These are phyloP conservation scores for Quercus rubra DNA, from an alignment of 306 rosid species.

Conservation along the genomic window DNA sequence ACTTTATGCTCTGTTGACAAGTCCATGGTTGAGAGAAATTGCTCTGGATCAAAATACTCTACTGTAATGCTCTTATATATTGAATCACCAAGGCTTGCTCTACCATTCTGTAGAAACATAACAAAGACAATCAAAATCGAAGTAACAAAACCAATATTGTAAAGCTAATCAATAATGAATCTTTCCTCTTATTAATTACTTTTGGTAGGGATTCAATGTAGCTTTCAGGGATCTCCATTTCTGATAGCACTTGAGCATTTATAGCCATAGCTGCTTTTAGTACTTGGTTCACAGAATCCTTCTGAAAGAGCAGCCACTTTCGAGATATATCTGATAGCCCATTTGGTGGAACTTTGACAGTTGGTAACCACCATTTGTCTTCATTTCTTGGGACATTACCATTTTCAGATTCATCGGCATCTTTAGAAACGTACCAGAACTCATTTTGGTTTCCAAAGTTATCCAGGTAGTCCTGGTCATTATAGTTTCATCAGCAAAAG, in stretches of 20 bases:
- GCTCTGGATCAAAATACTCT: slow-evolving; percentile 67
- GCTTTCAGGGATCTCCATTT: slow-evolving; percentile 80
- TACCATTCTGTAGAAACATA: slow-evolving; percentile 60
- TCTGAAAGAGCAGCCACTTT: slow-evolving; percentile 64
- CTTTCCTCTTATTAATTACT: slow-evolving; percentile 39
- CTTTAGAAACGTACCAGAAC: slow-evolving; percentile 73
- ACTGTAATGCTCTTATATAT: slow-evolving; percentile 68
- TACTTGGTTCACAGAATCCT: slow-evolving; percentile 73
- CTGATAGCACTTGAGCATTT: slow-evolving; percentile 79
- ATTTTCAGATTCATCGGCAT: slow-evolving; percentile 41
- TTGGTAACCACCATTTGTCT: slow-evolving; percentile 93
- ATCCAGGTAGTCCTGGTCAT: slow-evolving; percentile 60
- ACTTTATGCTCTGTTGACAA: slow-evolving; percentile 80
- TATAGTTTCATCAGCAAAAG: slow-evolving; percentile 18
- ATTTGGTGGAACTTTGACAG: slow-evolving; percentile 58
- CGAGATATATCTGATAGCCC: slow-evolving; percentile 66
- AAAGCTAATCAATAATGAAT: not conserved
- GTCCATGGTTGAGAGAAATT: slow-evolving; percentile 62
- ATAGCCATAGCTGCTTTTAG: slow-evolving; percentile 96
- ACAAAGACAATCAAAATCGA: slow-evolving; percentile 10
- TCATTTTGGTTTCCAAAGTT: slow-evolving; percentile 61
- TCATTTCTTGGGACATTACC: slow-evolving; percentile 42
- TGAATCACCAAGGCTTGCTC: slow-evolving; percentile 76
- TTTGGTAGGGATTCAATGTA: slow-evolving; percentile 89
- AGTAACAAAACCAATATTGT: not conserved